These are phyloP conservation scores for Odontarrhena argentea DNA, from an alignment of 345 rosid species.

Conservation along the genomic window DNA sequence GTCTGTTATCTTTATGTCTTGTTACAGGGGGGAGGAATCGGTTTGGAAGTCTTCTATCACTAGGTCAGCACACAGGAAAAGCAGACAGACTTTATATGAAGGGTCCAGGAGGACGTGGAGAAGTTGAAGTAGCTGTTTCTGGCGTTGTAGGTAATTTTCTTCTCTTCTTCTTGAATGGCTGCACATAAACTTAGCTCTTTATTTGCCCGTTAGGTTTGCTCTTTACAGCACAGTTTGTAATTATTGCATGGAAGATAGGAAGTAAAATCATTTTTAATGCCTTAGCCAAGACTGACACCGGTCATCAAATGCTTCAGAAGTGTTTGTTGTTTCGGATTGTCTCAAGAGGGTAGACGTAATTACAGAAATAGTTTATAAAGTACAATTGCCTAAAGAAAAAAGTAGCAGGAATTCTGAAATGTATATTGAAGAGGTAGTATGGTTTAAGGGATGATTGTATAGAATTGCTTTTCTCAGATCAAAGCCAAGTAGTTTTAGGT, in stretches of 20 bases:
- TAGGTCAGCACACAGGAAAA: constrained; percentile 74
- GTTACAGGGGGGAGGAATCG: constrained; percentile 75
- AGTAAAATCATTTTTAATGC: neutral
- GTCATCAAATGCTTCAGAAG: neutral
- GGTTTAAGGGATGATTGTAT: constrained; percentile 38
- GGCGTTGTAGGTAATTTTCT: constrained; percentile 68
- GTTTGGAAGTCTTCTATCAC: constrained; percentile 78
- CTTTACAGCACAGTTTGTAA: neutral
- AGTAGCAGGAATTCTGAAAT: neutral
- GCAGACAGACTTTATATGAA: constrained; percentile 88
- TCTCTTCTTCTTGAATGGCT: constrained; percentile 20
- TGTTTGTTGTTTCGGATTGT: neutral
- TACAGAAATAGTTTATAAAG: constrained; percentile 10
- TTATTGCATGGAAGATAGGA: constrained; percentile 11
- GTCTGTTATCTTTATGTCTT: constrained; percentile 5
- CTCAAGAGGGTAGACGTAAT: constrained; percentile 14
- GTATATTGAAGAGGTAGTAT: constrained; percentile 26
- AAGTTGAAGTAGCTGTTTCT: constrained; percentile 98
- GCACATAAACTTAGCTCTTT: constrained; percentile 9
- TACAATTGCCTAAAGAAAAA: neutral
- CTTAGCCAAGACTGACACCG: neutral
- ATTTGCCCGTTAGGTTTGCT: neutral
- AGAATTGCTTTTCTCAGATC: constrained; percentile 63
- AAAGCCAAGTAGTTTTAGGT: constrained; percentile 80
- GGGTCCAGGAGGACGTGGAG: constrained; percentile 99